A percentile compares a stretch with the other conserved stretches of the same genome.
Conservation (phyloP, 1,139 yeast species). For the Petasospora fabianii region DNA sequence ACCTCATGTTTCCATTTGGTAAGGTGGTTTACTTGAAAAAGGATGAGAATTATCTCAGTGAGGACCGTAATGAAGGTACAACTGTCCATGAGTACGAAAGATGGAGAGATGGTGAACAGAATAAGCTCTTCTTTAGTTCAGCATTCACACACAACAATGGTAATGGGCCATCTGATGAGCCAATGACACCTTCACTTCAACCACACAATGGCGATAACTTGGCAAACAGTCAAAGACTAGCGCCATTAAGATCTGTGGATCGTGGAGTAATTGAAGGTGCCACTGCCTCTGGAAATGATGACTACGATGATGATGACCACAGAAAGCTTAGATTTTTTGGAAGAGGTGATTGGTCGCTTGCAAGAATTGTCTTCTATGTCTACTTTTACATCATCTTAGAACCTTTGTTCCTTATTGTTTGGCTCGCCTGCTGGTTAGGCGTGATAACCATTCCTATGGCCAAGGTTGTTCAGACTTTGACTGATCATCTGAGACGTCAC, state of each 20-base stretch:
- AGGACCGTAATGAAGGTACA: conserved; percentile 88
- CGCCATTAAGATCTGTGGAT: conserved; percentile 7
- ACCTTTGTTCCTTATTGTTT: conserved; percentile 59
- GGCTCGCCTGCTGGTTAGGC: conserved; percentile 69
- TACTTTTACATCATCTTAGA: conserved; percentile 66
- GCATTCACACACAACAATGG: conserved; percentile 19
- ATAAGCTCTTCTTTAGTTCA: conserved; percentile 35
- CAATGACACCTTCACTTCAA: conserved; percentile 11
- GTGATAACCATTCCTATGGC: conserved; percentile 96
- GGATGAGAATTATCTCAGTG: conserved; percentile 77
- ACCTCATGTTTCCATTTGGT: conserved; percentile 84
- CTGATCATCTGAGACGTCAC: conserved; percentile 81
- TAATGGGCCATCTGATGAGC: conserved; percentile 1
- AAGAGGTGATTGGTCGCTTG: conserved; percentile 88
- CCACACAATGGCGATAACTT: conserved; percentile 6
- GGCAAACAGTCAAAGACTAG: conserved; percentile 10
- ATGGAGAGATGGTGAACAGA: conserved; percentile 76
- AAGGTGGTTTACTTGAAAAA: conserved; percentile 75
- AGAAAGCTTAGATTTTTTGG: conserved; percentile 73
- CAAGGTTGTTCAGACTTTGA: conserved; percentile 61
- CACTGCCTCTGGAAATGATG: conserved; percentile 11
- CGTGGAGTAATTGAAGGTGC: no score
- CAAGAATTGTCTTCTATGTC: conserved; percentile 74
- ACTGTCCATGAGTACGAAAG: conserved; percentile 79
- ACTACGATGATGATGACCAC: conserved; percentile 31